phyloP scores from a whole-genome alignment of 2,329 filamentous ascomycete genomes.

The Epichloe brachyelytri region DNA sequence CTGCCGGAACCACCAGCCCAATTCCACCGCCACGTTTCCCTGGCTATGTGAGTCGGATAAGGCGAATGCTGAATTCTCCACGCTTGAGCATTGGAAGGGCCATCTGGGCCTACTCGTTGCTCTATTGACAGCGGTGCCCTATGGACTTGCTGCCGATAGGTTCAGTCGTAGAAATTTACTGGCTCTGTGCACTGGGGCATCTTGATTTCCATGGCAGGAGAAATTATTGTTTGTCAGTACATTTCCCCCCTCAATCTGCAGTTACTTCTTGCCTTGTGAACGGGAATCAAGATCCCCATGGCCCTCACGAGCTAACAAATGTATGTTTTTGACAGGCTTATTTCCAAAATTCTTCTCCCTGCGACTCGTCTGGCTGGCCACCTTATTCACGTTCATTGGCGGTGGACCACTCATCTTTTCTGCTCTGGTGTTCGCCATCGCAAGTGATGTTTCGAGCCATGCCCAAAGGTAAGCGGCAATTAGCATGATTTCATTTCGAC shows the following conservation, averaged over 20 bases:
- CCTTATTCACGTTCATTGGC: slow-evolving; percentile 1
- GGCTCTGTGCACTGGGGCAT: slow-evolving; percentile 1
- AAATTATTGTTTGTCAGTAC: slow-evolving; percentile 2
- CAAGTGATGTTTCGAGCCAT: slow-evolving; percentile 2
- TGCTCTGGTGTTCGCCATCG: slow-evolving; percentile 2
- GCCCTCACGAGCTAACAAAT: not conserved
- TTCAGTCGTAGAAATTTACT: slow-evolving; percentile 4
- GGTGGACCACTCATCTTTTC: slow-evolving; percentile 3
- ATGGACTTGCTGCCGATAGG: slow-evolving; percentile 5
- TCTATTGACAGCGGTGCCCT: slow-evolving; percentile 2
- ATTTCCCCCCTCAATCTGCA: not conserved
- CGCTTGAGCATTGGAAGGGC: not conserved
- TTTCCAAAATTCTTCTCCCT: slow-evolving; percentile 1
- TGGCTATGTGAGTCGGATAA: not conserved
- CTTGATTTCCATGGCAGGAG: slow-evolving; percentile 3
- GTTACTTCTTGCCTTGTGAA: not conserved
- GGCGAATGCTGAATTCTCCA: not conserved
- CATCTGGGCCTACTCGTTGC: not conserved
- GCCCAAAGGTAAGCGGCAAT: not conserved
- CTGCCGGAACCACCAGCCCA: not conserved
- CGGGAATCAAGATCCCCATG: not conserved
- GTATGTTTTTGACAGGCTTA: not conserved
- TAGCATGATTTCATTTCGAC: not conserved
- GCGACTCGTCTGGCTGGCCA: slow-evolving; percentile 1
- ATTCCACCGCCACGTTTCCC: not conserved